Conservation (phyloP, 2,329 filamentous ascomycete species). For the Verticillium tricorpus region DNA sequence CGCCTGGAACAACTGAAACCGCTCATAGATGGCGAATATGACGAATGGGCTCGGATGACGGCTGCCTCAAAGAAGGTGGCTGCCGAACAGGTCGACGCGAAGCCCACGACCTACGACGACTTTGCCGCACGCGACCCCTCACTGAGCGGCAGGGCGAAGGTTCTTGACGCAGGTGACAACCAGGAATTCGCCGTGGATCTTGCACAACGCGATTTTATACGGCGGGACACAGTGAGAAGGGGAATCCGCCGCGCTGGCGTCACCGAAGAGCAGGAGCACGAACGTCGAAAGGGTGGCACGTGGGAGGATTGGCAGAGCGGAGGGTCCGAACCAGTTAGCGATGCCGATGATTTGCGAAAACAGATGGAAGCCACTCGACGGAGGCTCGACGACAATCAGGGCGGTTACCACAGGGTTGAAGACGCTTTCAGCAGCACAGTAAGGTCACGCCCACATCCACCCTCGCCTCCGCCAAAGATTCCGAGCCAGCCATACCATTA, state of each 20-base stretch:
- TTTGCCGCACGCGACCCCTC: slow-evolving; percentile 57
- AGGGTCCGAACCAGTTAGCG: slow-evolving; percentile 4
- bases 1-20: slow-evolving; percentile 78
- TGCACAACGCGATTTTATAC: slow-evolving; percentile 66
- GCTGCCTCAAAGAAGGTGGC: slow-evolving; percentile 28
- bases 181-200: slow-evolving; percentile 72
- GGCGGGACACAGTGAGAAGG: slow-evolving; percentile 59
- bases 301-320: slow-evolving; percentile 34
- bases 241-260: slow-evolving; percentile 54
- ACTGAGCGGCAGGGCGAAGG: slow-evolving; percentile 49
- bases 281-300: slow-evolving; percentile 40
- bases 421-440: slow-evolving; percentile 10
- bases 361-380: slow-evolving; percentile 51
- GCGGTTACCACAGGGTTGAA: slow-evolving; percentile 14
- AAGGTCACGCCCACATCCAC: slow-evolving; percentile 8
- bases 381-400: slow-evolving; percentile 33
- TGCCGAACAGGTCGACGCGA: slow-evolving; percentile 13
- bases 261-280: slow-evolving; percentile 51
- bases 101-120: slow-evolving; percentile 33
- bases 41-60: slow-evolving; percentile 59
- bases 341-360: slow-evolving; percentile 32
- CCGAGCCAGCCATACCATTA: slow-evolving; percentile 42
- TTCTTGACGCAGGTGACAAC: slow-evolving; percentile 67
- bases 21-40: slow-evolving; percentile 65
- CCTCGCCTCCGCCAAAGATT: slow-evolving; percentile 8